Conservation (phyloP, 306 rosid species). For the Acacia crassicarpa region DNA sequence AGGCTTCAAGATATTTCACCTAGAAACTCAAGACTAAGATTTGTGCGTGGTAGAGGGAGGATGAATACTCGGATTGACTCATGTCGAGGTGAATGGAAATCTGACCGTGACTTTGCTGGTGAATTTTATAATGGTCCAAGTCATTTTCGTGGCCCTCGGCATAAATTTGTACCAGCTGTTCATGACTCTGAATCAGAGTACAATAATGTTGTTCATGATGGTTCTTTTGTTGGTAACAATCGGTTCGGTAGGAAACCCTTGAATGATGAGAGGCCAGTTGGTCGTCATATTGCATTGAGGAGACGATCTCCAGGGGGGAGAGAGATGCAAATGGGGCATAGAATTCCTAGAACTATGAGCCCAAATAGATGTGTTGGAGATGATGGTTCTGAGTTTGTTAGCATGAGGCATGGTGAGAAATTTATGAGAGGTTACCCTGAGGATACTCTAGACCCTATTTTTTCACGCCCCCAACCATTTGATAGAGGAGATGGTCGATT, state of each 20-base stretch:
- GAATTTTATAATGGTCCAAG: slow-evolving; percentile 65
- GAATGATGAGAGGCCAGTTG: slow-evolving; percentile 54
- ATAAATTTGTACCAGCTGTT: slow-evolving; percentile 59
- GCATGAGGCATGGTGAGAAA: slow-evolving; percentile 66
- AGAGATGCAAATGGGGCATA: slow-evolving; percentile 61
- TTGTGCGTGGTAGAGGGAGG: slow-evolving; percentile 80
- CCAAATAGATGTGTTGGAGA: slow-evolving; percentile 65
- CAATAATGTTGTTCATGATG: slow-evolving; percentile 54
- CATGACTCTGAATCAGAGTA: slow-evolving; percentile 61
- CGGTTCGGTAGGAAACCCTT: slow-evolving; percentile 68
- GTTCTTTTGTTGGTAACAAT: slow-evolving; percentile 61
- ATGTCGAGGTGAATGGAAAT: slow-evolving; percentile 63
- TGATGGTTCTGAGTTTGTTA: slow-evolving; percentile 62
- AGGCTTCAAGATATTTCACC: slow-evolving; percentile 69
- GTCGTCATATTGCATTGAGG: slow-evolving; percentile 64
- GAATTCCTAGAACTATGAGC: slow-evolving; percentile 64
- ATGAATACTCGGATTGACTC: slow-evolving; percentile 42
- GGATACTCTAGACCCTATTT: slow-evolving; percentile 55
- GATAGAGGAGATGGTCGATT: slow-evolving; percentile 69
- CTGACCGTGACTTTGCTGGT: slow-evolving; percentile 61
- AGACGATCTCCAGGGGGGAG: slow-evolving; percentile 73
- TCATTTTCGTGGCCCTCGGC: slow-evolving; percentile 63
- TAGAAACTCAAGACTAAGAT: slow-evolving; percentile 68
- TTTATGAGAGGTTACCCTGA: slow-evolving; percentile 60
- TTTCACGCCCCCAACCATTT: slow-evolving; percentile 60